Base-by-base conservation (phyloP, 106 monocot species). In the Ottelia alismoides region DNA sequence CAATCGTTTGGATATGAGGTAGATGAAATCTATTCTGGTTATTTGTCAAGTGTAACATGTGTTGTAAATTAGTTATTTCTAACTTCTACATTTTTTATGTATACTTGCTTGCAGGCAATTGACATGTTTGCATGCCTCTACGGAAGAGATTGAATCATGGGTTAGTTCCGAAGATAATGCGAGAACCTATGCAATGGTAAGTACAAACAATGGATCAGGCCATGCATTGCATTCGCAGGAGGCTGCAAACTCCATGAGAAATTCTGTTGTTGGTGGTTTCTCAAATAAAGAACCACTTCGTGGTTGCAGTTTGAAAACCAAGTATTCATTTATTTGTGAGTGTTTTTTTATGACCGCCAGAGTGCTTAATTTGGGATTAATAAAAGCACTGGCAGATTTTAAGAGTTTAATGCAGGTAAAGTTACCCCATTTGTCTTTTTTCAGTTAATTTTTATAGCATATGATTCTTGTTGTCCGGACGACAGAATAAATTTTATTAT, bases 271-370 rank as follows among this genome's bases (percentile, higher is more conserved):
- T 20, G 43, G 25, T 66, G 32, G 28, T 22, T 30, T 50, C 64
- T 52, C 66, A 49, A 70, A 52, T 22, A 45, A 20, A 19, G 73
- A 63, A 57, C 53, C 70, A 52, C 49, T 61, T 17, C 57, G 19
- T 31, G 45, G 52, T 45, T 58, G 30, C 23, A 30, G 60, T 25
- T 64, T 29, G 54, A 83, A 75, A 62, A 71, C 73, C 11, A 94
- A 84, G 62, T 94, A 84, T 64, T 76, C 88, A 68, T 94, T 88
- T 76, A 94, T 94, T 58, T 94, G 94, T 72, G 94, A 94, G 58
- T 94, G 88, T 68, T 94, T 94, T 69, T 88, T 94, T 63, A 94
- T 94, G 94, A 94, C 88, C 28, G 70, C 94, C 57, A 73, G 88
- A 35, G 84, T 76, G 19, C 88, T 94, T 53, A 94, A 88, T 66